A percentile compares a stretch with the other conserved stretches of the same genome.
These are phyloP conservation scores for Pseudogymnoascus sp. DNA, from an alignment of 2,329 filamentous ascomycete genomes.

Conservation along the genomic window DNA sequence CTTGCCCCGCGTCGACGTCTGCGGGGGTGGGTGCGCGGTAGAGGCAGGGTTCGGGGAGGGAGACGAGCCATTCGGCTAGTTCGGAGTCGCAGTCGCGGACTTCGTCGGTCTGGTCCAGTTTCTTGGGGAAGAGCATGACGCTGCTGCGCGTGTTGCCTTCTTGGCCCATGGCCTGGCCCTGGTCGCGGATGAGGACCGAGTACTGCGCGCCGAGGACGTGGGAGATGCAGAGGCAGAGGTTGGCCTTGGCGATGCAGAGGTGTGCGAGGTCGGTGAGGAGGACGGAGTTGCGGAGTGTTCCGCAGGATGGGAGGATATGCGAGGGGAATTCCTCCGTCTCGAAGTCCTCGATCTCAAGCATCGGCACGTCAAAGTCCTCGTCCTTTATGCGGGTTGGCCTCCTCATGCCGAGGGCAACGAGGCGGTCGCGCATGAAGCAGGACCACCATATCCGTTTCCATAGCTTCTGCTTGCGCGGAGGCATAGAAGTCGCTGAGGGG, in stretches of 20 bases:
- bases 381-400: slow-evolving; percentile 87
- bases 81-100: slow-evolving; percentile 73
- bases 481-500: slow-evolving; percentile 68
- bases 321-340: slow-evolving; percentile 63
- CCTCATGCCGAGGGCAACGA: slow-evolving; percentile 89
- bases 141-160: slow-evolving; percentile 60
- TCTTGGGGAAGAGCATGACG: slow-evolving; percentile 89
- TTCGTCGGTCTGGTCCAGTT: slow-evolving; percentile 68
- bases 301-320: slow-evolving; percentile 60
- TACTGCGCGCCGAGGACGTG: slow-evolving; percentile 87
- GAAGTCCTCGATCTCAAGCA: slow-evolving; percentile 79
- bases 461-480: slow-evolving; percentile 62
- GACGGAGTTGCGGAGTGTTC: slow-evolving; percentile 57
- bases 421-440: slow-evolving; percentile 86
- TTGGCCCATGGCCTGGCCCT: slow-evolving; percentile 66
- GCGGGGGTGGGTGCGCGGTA: slow-evolving; percentile 49
- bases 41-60: slow-evolving; percentile 61
- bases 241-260: slow-evolving; percentile 88
- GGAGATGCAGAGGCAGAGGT: slow-evolving; percentile 81
- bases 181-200: slow-evolving; percentile 78
- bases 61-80: slow-evolving; percentile 66
- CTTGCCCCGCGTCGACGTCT: slow-evolving; percentile 49
- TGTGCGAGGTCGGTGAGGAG: slow-evolving; percentile 72
- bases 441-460: slow-evolving; percentile 99
- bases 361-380: slow-evolving; percentile 87